These are phyloP conservation scores for Scolecobasidium constrictum DNA, from an alignment of 2,329 filamentous ascomycete genomes.

Conservation along the genomic window DNA sequence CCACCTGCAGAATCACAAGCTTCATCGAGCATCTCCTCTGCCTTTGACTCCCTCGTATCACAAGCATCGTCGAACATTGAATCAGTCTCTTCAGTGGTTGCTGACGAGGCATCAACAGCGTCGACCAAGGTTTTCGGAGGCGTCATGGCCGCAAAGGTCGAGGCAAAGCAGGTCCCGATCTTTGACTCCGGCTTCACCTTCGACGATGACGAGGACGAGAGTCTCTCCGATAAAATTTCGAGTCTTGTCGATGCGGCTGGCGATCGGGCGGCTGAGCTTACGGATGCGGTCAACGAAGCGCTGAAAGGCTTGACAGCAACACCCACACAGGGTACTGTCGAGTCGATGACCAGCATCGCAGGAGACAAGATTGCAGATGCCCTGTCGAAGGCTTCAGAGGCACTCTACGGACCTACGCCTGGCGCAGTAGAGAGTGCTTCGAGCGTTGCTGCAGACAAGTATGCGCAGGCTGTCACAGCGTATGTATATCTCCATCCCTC, in stretches of 20 bases:
- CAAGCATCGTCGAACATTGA: not conserved
- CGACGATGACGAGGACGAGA: constrained; percentile 19
- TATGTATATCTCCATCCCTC: constrained; percentile 22
- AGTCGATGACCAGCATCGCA: constrained; percentile 12
- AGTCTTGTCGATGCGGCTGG: constrained; percentile 5
- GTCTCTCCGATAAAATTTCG: constrained; percentile 4
- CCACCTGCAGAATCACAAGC: constrained; percentile 11
- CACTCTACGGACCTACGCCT: constrained; percentile 14
- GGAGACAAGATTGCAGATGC: constrained; percentile 10
- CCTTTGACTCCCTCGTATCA: constrained; percentile 16
- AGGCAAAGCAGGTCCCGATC: constrained; percentile 34
- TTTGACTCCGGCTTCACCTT: not conserved
- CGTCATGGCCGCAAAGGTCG: constrained; percentile 39
- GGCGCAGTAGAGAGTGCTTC: constrained; percentile 31
- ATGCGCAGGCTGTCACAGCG: constrained; percentile 46
- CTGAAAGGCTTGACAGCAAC: constrained; percentile 6
- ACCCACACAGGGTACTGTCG: constrained; percentile 22
- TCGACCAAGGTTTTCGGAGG: constrained; percentile 44
- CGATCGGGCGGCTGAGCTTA: constrained; percentile 7
- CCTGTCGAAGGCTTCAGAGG: constrained; percentile 9
- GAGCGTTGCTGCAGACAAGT: constrained; percentile 42
- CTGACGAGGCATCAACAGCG: constrained; percentile 12
- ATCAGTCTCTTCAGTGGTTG: not conserved
- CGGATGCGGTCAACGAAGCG: constrained; percentile 6
- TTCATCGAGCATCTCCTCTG: not conserved